phyloP scores from a whole-genome alignment of 352 stramenopile species.

The Blastocystis sp. region DNA sequence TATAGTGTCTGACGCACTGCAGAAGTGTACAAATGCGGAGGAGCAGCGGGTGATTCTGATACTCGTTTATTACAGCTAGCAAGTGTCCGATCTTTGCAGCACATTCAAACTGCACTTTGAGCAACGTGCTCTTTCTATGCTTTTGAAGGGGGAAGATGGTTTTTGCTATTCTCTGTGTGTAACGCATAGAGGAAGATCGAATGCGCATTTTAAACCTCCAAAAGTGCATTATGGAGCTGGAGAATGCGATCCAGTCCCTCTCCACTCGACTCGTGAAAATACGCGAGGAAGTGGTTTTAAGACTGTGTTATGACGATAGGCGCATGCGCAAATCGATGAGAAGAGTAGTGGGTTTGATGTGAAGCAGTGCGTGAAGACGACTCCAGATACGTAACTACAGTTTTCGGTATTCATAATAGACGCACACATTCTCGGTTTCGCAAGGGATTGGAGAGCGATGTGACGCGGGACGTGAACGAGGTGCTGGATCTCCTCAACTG shows the following conservation, averaged over 20 bases:
- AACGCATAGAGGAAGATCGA: not conserved
- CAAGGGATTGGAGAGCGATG: not conserved
- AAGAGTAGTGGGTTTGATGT: not conserved
- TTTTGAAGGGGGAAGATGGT: not conserved
- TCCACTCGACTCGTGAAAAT: not conserved
- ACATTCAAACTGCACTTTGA: not conserved
- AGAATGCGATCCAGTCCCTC: not conserved
- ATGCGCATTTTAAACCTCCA: not conserved
- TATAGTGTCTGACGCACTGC: not conserved
- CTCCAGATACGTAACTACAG: not conserved
- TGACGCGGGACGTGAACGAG: conserved; percentile 4
- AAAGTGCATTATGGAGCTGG: conserved; percentile 2
- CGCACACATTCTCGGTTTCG: not conserved
- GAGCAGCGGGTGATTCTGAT: not conserved
- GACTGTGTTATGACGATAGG: not conserved
- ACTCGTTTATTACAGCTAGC: no score
- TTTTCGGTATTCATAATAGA: not conserved
- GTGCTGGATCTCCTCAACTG: not conserved
- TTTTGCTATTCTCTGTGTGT: not conserved
- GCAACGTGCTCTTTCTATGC: not conserved
- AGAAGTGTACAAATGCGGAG: not conserved
- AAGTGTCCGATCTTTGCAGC: not conserved
- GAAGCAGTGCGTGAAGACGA: not conserved
- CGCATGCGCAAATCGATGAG: not conserved
- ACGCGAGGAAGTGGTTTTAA: not conserved